Base-by-base conservation (phyloP, 164 flowering plant genomes). In the Vitis labrusca region DNA sequence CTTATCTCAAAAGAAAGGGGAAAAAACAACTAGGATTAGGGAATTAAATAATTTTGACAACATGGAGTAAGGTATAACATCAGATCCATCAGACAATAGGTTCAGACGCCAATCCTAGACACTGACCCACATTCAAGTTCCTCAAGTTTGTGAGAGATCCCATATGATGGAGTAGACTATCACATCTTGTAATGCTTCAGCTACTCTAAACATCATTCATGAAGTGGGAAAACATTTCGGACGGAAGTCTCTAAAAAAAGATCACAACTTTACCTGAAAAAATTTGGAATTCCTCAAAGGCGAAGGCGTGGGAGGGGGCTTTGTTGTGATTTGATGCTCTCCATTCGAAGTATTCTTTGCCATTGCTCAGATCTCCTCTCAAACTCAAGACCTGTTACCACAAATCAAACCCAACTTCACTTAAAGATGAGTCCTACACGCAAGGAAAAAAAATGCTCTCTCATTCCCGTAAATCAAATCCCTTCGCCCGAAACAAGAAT, bases 221-320 rank as follows among this genome's bases (percentile, higher is more conserved):
- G 44, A 6, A 37, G 44, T 37, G 44, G 44, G 44, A 37, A 37
- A 37, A 37, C 7, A 37, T 37, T 37, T 37, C 44, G 44, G 44
- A 37, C 0, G 44, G 44, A 0, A 3, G 6, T 37, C 52, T 14
- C 27, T 23, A 23, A 17, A 27, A 57, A 29, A 59, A 17, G 37
- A 17, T 23, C 0, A 10, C 1, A 19, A 8, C 27, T 17, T 64
- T 65, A 91, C 98, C 93, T 89, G 90, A 70, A 82, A 93, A 70
- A 93, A 93, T 63, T 93, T 93, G 57, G 98, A 88, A 68, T 73
- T 83, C 1, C 98, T 76, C 76, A 93, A 69, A 14, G 98, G 98
- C 37, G 97, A 93, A 0, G 93, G 98, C 58, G 77, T 64, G 1
- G 98, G 98, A 65, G 97, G 93, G 5, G 88, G 78, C 78, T 90